phyloP scores from a whole-genome alignment of 1,284 basidiomycete genomes.

The Ustilago sp. region DNA sequence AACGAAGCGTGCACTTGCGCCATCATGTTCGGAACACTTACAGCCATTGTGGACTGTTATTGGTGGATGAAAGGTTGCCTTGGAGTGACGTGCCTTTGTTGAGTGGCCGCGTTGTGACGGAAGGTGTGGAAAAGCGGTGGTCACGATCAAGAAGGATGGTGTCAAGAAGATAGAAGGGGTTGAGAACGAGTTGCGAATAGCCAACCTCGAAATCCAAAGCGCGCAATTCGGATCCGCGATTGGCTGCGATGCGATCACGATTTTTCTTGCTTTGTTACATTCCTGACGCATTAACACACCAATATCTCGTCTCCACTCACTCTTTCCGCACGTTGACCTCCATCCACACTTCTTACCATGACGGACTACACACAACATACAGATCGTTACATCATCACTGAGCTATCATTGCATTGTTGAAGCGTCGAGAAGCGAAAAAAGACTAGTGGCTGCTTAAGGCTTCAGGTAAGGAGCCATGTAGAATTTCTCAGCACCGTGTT shows the following conservation, averaged over 20 bases:
- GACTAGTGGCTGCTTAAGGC: slow-evolving; percentile 1
- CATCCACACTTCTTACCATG: neutral
- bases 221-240: slow-evolving; percentile 40
- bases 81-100: neutral
- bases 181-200: neutral
- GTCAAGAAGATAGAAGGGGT: slow-evolving; percentile 3
- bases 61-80: neutral
- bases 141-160: slow-evolving; percentile 4
- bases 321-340: neutral
- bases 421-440: neutral
- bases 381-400: neutral
- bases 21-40: slow-evolving; percentile 13
- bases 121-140: neutral
- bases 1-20: neutral
- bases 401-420: neutral
- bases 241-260: slow-evolving; percentile 28
- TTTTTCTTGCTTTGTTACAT: slow-evolving; percentile 4
- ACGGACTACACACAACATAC: neutral
- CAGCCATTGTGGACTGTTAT: slow-evolving; percentile 32
- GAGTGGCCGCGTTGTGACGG: neutral
- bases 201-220: slow-evolving; percentile 22
- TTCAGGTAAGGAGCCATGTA: slow-evolving; percentile 47
- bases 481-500: slow-evolving; percentile 47
- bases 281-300: neutral
- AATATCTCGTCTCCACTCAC: neutral